Evolutionary conservation across 2,329 filamentous ascomycete genomes (phyloP).

Genomic region (Apiospora rasikravindrae): DNA sequence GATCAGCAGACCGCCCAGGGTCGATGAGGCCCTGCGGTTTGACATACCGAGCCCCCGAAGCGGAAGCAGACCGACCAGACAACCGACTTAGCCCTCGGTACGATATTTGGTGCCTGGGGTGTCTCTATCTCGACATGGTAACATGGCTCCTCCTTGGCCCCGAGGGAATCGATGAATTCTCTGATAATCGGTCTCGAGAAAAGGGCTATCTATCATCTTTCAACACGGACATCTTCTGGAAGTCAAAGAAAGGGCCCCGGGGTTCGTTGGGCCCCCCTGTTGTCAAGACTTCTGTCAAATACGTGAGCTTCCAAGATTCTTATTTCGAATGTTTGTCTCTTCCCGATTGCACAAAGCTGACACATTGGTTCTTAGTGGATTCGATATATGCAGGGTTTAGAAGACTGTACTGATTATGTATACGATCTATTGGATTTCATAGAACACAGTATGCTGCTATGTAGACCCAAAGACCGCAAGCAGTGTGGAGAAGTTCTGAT

Average conservation of each 20-base stretch:
- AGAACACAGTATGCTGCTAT: neutral
- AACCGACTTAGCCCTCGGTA: neutral
- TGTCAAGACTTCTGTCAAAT: neutral
- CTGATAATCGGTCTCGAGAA: neutral
- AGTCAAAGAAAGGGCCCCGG: neutral
- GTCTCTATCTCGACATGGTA: neutral
- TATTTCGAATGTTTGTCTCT: neutral
- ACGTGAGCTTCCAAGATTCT: neutral
- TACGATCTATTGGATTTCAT: neutral
- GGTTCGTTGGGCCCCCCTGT: neutral
- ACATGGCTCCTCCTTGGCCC: neutral
- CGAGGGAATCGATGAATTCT: neutral
- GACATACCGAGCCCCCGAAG: neutral
- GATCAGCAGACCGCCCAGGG: neutral
- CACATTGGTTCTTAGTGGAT: neutral
- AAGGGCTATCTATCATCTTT: neutral
- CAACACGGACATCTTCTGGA: neutral
- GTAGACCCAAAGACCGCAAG: neutral
- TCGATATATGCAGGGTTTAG: neutral
- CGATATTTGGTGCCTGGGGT: slow-evolving; percentile 5
- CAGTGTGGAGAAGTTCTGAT: neutral
- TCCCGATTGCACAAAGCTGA: neutral
- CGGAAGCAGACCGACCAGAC: neutral
- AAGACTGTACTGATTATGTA: neutral
- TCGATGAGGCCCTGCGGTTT: neutral